Evolutionary conservation across 2,329 filamentous ascomycete genomes (phyloP), one percentile per base, ranked within the genome.

Genomic region (Alternaria longipes): DNA sequence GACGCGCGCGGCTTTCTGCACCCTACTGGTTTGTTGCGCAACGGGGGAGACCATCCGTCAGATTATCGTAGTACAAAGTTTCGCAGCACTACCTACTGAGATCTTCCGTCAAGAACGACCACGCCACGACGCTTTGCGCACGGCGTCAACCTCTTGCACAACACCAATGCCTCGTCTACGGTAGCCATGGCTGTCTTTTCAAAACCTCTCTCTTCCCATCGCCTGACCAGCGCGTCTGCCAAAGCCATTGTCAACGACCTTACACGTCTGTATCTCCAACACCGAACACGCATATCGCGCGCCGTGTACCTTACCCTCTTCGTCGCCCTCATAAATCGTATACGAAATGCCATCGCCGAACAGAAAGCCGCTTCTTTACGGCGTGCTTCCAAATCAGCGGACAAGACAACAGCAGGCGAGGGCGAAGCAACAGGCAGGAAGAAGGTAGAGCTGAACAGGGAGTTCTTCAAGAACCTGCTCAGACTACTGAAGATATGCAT

Each of bases 391-490:
- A 59, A 56, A n/a, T 26, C 54, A 8, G 32, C 53, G 9, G 40
- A 56, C 4, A 56, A 56, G 53, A 72, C 88, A 78, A 68, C 85
- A 76, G 74, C 66, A 14, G 64, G 67, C 36, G 78, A 79, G 14
- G 78, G 75, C 28, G 79, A 80, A 59, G 74, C 74, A 9, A 79
- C 66, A 50, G 74, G 67, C 66, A 87, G 86, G 74, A 93, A 92
- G 82, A 94, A 92, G 81, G 94, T 97, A 56, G 94, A 97, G 81
- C 83, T 99, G 69, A 96, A 99, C 78, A 86, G 93, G 73, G 94
- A 97, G 70, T 92, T 92, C 78, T 90, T 92, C 77, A 88, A 89
- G 67, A 93, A 90, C 62, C 80, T 99, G 68, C 82, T 95, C 67
- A 85, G 90, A 40, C 81, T 99, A 72, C 78, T 97, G 68, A 89